Percentiles rank a stretch among this genome's conserved stretches.
Conservation (phyloP, 2,329 filamentous ascomycete genomes). For the Didymosphaeria variabile region DNA sequence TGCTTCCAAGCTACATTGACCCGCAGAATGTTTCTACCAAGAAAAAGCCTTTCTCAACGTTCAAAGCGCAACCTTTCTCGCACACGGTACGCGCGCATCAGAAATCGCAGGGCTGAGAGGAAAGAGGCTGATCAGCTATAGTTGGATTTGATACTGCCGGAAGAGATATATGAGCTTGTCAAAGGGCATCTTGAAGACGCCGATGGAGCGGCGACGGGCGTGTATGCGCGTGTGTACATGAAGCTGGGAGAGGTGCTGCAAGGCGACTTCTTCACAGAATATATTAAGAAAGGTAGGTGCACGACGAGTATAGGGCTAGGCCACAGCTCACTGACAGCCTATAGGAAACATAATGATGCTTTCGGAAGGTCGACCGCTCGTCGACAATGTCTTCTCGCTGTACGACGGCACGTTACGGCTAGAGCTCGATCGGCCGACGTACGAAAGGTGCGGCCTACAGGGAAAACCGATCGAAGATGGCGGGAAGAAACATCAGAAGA, state of each 20-base stretch:
- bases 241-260: slow-evolving; percentile 75
- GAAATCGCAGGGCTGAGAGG: background rate
- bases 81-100: slow-evolving; percentile 65
- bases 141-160: slow-evolving; percentile 77
- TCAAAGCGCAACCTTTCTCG: slow-evolving; percentile 71
- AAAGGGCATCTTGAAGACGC: slow-evolving; percentile 61
- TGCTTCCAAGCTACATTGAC: slow-evolving; percentile 73
- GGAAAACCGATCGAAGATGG: slow-evolving; percentile 71
- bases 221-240: slow-evolving; percentile 76
- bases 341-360: slow-evolving; percentile 83
- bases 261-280: slow-evolving; percentile 80
- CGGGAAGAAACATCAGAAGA: slow-evolving; percentile 71
- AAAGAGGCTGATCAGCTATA: slow-evolving; percentile 37
- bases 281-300: slow-evolving; percentile 78
- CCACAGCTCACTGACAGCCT: slow-evolving; percentile 13
- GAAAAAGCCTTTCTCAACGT: slow-evolving; percentile 77
- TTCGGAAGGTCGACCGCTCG: slow-evolving; percentile 75
- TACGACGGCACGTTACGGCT: slow-evolving; percentile 75
- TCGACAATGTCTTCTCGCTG: slow-evolving; percentile 77
- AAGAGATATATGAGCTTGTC: slow-evolving; percentile 66
- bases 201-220: slow-evolving; percentile 41
- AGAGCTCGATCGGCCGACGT: slow-evolving; percentile 81
- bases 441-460: slow-evolving; percentile 81
- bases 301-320: background rate
- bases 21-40: slow-evolving; percentile 64